These are phyloP conservation scores for Cornus controversa DNA, from an alignment of 148 eudicot genomes.

Conservation along the genomic window DNA sequence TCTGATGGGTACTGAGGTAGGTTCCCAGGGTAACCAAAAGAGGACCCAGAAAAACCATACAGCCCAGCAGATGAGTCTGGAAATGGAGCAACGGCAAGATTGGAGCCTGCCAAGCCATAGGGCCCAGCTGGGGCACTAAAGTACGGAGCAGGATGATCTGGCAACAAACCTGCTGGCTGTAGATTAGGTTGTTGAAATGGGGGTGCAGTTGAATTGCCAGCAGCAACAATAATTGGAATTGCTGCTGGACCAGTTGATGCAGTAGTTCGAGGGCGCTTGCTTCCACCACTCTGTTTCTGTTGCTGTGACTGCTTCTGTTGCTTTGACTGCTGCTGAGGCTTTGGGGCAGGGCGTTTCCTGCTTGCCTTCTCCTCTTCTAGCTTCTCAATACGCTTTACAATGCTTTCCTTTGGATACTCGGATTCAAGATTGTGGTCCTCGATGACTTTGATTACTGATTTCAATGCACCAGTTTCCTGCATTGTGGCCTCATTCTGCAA, in stretches of 20 bases:
- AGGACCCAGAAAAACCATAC: slow-evolving; percentile 13
- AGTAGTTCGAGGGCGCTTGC: slow-evolving; percentile 24
- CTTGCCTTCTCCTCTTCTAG: slow-evolving; percentile 29
- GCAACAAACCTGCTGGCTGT: slow-evolving; percentile 26
- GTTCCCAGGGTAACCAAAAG: slow-evolving; percentile 20
- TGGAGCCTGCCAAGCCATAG: slow-evolving; percentile 20
- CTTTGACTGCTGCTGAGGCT: slow-evolving; percentile 16
- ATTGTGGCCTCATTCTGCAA: slow-evolving; percentile 32
- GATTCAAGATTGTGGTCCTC: slow-evolving; percentile 37
- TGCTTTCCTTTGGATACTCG: slow-evolving; percentile 28
- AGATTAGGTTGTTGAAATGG: slow-evolving; percentile 24
- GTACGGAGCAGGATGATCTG: slow-evolving; percentile 22
- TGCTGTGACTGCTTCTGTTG: slow-evolving; percentile 14
- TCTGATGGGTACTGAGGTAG: slow-evolving; percentile 15
- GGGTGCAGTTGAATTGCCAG: slow-evolving; percentile 16
- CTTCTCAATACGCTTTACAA: slow-evolving; percentile 30
- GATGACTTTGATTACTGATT: slow-evolving; percentile 33
- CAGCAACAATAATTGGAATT: slow-evolving; percentile 16
- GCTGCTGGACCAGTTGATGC: slow-evolving; percentile 15
- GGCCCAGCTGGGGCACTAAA: slow-evolving; percentile 17
- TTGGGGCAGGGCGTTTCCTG: slow-evolving; percentile 19
- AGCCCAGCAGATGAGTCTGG: slow-evolving; percentile 18
- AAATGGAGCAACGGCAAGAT: slow-evolving; percentile 9
- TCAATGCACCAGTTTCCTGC: slow-evolving; percentile 35
- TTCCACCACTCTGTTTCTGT: slow-evolving; percentile 24